phyloP scores from a whole-genome alignment of 2,329 filamentous ascomycete species.

The Exophiala alcalophila region DNA sequence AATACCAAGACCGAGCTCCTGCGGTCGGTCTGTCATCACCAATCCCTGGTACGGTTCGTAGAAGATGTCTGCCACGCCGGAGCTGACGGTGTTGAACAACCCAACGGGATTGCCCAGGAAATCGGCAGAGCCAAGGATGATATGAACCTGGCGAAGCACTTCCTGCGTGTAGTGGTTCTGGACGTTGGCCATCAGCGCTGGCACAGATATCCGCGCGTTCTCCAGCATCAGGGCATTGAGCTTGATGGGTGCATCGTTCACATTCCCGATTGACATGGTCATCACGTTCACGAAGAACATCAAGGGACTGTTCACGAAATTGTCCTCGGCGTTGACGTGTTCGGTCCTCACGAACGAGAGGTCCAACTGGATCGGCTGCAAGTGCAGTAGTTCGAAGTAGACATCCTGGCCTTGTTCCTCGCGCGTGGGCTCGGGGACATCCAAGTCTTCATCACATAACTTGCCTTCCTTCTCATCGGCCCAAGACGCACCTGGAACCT shows the following conservation, averaged over 20 bases:
- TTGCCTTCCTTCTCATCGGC: constrained; percentile 76
- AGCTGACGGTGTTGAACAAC: constrained; percentile 96
- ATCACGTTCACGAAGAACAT: constrained; percentile 99
- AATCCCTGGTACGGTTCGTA: constrained; percentile 98
- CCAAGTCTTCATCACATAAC: constrained; percentile 83
- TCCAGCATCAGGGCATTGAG: constrained; percentile 93
- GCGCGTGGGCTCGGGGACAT: constrained; percentile 86
- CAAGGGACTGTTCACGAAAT: constrained; percentile 83
- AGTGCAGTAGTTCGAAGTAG: constrained; percentile 94
- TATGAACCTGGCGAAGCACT: constrained; percentile 91
- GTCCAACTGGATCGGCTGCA: constrained; percentile 97
- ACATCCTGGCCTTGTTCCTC: constrained; percentile 86
- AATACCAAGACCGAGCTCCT: constrained; percentile 91
- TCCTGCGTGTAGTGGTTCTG: constrained; percentile 96
- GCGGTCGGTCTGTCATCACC: constrained; percentile 91
- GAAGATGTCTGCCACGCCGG: constrained; percentile 95
- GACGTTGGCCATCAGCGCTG: constrained; percentile 78
- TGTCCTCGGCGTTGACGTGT: constrained; percentile 92
- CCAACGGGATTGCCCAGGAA: constrained; percentile 97
- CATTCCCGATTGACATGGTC: constrained; percentile 98
- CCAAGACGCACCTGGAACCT: constrained; percentile 88
- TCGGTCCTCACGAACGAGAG: constrained; percentile 96
- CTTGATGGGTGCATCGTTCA: constrained; percentile 93
- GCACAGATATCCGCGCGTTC: constrained; percentile 86
- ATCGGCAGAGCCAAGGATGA: constrained; percentile 93